Evolutionary conservation across 2,329 filamentous ascomycete genomes (phyloP).

Genomic region (Neurospora crassa): DNA sequence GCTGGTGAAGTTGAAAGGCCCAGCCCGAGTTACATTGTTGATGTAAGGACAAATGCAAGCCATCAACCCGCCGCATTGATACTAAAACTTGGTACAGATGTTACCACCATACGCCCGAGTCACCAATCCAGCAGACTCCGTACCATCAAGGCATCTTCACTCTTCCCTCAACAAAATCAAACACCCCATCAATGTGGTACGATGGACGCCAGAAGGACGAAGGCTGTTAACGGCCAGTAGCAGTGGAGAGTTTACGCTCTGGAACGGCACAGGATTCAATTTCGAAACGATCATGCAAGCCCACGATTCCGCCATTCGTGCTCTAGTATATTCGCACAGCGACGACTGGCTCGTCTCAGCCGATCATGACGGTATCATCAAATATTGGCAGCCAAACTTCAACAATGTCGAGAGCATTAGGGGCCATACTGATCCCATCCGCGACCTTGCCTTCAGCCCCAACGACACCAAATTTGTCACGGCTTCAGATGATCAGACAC

Average conservation of each 20-base stretch:
- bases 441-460: conserved; percentile 87
- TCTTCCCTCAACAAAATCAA: conserved; percentile 98
- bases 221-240: conserved; percentile 86
- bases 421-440: conserved; percentile 80
- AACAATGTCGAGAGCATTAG: conserved; percentile 96
- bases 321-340: conserved; percentile 81
- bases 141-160: conserved; percentile 91
- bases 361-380: conserved; percentile 89
- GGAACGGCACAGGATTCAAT: conserved; percentile 98
- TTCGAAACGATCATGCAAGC: conserved; percentile 99
- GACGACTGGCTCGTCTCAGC: conserved; percentile 96
- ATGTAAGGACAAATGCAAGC: conserved; percentile 46
- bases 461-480: conserved; percentile 95
- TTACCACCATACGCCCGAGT: conserved; percentile 71
- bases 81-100: conserved; percentile 48
- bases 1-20: conserved; percentile 73
- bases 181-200: conserved; percentile 91
- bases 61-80: not conserved
- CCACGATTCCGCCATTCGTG: conserved; percentile 79
- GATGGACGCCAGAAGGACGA: conserved; percentile 94
- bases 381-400: conserved; percentile 99
- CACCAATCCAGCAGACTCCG: conserved; percentile 69
- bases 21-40: conserved; percentile 79
- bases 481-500: conserved; percentile 82
- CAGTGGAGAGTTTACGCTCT: conserved; percentile 94